Base-by-base conservation (phyloP, 192 early-diverging fungal genomes). In the Mortierella hygrophila region DNA sequence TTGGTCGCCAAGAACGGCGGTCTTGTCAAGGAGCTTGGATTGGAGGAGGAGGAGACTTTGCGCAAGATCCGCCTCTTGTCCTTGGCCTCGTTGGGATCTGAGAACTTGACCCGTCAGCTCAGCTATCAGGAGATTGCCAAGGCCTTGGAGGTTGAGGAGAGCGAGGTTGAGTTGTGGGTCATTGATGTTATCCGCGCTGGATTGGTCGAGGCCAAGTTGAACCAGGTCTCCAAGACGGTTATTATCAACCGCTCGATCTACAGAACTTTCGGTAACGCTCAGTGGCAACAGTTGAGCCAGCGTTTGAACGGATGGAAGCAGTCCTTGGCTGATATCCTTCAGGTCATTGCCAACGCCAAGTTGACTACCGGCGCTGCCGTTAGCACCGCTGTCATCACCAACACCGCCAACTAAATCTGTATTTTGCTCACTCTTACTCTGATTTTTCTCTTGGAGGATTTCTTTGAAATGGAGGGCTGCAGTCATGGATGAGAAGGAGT, bases 91-190 rank as follows among this genome's bases (percentile, higher is more conserved):
- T 85, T 97, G 37, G 96, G 94, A 16, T 95, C 95, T 10, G 90
- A 91, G 52, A 91, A 94, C 73, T 88, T 97, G 54, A 88, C 90
- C 40, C 85, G 93, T 47, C 92, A 92, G 70, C 89, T 99, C 82
- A 88, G 93, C 52, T 98, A 97, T 86, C 74, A 81, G 70, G 86
- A 90, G n/a, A 93, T 99, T 70, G 92, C 95, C 55, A 87, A 90
- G 70, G 94, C 93, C 5, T 90, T 99, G 42, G 93, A 93, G 70
- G 93, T 99, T 71, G 88, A 91, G 20, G 93, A 93, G 73, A 92
- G 90, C 23, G 96, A 98, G 41, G 97, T 99, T 16, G 98, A 99
- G 91, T 87, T 97, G 91, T 99, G 97, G 97, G 93, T 97, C 29
- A 98, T 99, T 86, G 96, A 97, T 83, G 96, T 94, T 16, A 97